A percentile compares a stretch with the other conserved stretches of the same genome.
Evolutionary conservation across 2,329 filamentous ascomycete genomes (phyloP).

Genomic region (Pseudogymnoascus sp.): DNA sequence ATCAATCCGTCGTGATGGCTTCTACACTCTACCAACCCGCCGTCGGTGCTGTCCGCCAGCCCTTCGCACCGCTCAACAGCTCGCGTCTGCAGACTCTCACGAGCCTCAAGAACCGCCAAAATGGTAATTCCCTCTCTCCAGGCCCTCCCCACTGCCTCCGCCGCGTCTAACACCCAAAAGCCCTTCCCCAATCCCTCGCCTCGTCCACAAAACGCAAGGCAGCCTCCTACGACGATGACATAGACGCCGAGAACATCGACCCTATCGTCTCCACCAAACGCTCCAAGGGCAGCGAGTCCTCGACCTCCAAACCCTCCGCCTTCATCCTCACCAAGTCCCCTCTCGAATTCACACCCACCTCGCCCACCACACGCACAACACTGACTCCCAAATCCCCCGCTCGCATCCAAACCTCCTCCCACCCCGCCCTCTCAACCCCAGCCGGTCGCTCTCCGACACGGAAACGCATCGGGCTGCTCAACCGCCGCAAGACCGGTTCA

Average conservation of each 20-base stretch:
- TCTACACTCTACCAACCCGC: neutral
- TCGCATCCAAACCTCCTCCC: slow-evolving; percentile 34
- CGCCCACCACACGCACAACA: slow-evolving; percentile 28
- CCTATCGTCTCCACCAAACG: slow-evolving; percentile 46
- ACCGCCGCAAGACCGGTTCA: slow-evolving; percentile 56
- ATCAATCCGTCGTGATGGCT: neutral
- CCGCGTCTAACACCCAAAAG: slow-evolving; percentile 13
- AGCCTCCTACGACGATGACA: slow-evolving; percentile 37
- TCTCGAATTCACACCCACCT: slow-evolving; percentile 16
- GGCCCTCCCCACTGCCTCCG: neutral
- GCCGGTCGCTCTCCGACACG: slow-evolving; percentile 75
- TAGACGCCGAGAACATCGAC: slow-evolving; percentile 56
- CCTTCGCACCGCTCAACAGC: slow-evolving; percentile 65
- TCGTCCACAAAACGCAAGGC: slow-evolving; percentile 50
- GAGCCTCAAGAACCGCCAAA: slow-evolving; percentile 71
- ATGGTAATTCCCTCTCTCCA: slow-evolving; percentile 40
- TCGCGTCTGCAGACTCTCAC: slow-evolving; percentile 63
- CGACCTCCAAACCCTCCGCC: slow-evolving; percentile 24
- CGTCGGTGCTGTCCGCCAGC: slow-evolving; percentile 44
- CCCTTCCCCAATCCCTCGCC: slow-evolving; percentile 15
- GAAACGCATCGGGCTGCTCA: slow-evolving; percentile 56
- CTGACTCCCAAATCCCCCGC: slow-evolving; percentile 47
- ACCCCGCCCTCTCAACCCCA: slow-evolving; percentile 54
- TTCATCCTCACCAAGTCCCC: slow-evolving; percentile 25
- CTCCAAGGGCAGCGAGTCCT: slow-evolving; percentile 42